A percentile compares a stretch with the other conserved stretches of the same genome.
Conservation (phyloP, 768 basidiomycete species). For the Flagelloscypha sp. region DNA sequence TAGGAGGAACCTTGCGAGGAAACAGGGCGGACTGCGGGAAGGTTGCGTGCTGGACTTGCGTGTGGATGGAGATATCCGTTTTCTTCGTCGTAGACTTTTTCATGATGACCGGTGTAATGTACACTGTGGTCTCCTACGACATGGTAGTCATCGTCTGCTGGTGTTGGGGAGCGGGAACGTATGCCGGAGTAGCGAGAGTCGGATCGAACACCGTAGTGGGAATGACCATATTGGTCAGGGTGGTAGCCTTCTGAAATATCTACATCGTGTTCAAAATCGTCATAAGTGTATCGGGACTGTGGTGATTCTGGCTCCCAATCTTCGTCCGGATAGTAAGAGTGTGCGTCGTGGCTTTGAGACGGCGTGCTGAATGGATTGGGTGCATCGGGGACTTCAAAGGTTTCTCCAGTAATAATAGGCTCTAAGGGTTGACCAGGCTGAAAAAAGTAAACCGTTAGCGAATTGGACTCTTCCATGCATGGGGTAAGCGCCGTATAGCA, state of each 20-base stretch:
- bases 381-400: conserved; percentile 41
- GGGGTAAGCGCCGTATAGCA: too few relatives aligned
- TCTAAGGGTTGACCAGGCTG: conserved; percentile 54
- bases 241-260: conserved; percentile 6
- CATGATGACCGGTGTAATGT: conserved; percentile 41
- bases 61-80: conserved; percentile 24
- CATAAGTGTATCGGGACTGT: conserved; percentile 13
- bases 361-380: conserved; percentile 17
- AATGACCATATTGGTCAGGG: conserved; percentile 15
- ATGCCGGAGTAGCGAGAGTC: neutral
- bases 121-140: conserved; percentile 47
- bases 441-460: neutral
- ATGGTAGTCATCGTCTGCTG: conserved; percentile 60
- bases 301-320: conserved; percentile 24
- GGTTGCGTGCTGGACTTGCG: conserved; percentile 4
- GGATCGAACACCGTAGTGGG: conserved; percentile 5
- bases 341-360: conserved; percentile 23
- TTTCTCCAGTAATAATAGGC: conserved; percentile 60
- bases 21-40: neutral
- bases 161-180: conserved; percentile 71
- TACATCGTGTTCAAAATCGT: conserved; percentile 11
- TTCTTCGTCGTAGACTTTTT: conserved; percentile 27
- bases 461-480: conserved; percentile 2
- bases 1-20: conserved; percentile 4
- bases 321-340: conserved; percentile 29